These are phyloP conservation scores for Dactylellina cionopaga DNA, from an alignment of 2,329 filamentous ascomycete genomes.

Conservation along the genomic window DNA sequence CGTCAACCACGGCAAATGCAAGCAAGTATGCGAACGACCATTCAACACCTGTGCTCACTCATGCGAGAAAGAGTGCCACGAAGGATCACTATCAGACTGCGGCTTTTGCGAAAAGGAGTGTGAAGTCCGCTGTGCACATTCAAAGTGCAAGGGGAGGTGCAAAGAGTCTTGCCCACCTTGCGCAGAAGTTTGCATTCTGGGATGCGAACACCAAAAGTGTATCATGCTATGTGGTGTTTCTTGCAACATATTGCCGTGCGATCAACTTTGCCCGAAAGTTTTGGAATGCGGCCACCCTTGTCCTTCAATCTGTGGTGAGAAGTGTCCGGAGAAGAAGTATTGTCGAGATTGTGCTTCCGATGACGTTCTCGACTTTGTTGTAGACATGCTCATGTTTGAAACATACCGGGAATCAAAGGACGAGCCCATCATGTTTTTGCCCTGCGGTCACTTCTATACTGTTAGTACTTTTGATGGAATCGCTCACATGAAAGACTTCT, in stretches of 20 bases:
- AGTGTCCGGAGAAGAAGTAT: conserved; percentile 66
- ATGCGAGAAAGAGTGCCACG: conserved; percentile 68
- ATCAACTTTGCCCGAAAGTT: conserved; percentile 66
- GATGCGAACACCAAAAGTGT: conserved; percentile 67
- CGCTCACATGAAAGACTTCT: conserved; percentile 68
- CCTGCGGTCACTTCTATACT: conserved; percentile 73
- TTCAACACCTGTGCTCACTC: conserved; percentile 69
- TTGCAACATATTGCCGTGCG: conserved; percentile 74
- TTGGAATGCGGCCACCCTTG: conserved; percentile 72
- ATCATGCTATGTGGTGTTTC: conserved; percentile 70
- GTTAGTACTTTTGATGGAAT: conserved; percentile 70
- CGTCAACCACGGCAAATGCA: conserved; percentile 65
- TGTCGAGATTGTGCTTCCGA: conserved; percentile 69
- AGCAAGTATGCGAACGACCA: conserved; percentile 64
- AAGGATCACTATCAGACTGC: conserved; percentile 62
- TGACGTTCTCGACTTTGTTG: conserved; percentile 63
- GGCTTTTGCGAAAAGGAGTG: conserved; percentile 65
- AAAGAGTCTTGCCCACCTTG: conserved; percentile 72
- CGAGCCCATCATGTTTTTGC: conserved; percentile 71
- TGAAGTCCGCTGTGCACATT: conserved; percentile 69
- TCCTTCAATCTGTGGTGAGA: conserved; percentile 73
- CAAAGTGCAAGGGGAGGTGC: conserved; percentile 68
- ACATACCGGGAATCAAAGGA: conserved; percentile 70
- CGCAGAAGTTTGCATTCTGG: conserved; percentile 67
- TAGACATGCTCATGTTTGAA: conserved; percentile 69